Evolutionary conservation across 768 basidiomycete genomes (phyloP).

Genomic region (Leccinum subtestaceum): DNA sequence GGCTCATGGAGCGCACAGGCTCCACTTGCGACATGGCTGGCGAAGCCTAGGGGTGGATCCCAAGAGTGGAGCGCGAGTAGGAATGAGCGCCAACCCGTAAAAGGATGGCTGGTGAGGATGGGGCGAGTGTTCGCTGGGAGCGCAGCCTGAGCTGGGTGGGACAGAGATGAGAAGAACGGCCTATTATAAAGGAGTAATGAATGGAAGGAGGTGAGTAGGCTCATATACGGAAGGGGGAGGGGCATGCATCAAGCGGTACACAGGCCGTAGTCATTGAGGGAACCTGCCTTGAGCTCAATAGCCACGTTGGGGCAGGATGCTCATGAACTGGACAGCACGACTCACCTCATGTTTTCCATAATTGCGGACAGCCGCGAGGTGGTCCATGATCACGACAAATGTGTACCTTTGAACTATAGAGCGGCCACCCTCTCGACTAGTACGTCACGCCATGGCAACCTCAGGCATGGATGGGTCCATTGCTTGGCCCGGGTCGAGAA

Average conservation of each 20-base stretch:
- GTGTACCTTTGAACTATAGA: conserved; percentile 23
- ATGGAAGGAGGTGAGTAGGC: conserved; percentile 20
- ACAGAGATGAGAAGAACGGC: conserved; percentile 27
- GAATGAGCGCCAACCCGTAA: conserved; percentile 12
- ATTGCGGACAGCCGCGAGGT: conserved; percentile 33
- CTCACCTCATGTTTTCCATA: conserved; percentile 39
- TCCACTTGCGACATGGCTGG: conserved; percentile 29
- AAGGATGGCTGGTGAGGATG: conserved; percentile 10
- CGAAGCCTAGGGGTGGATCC: conserved; percentile 4
- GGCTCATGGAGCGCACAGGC: conserved; percentile 46
- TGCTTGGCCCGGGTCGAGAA: conserved; percentile 1
- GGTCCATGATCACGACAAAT: conserved; percentile 34
- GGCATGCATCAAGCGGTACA: conserved; percentile 32
- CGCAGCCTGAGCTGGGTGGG: conserved; percentile 21
- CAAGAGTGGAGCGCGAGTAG: conserved; percentile 5
- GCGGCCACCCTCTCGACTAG: conserved; percentile 19
- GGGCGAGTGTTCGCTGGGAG: conserved; percentile 17
- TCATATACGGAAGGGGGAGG: conserved; percentile 31
- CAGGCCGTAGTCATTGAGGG: conserved; percentile 32
- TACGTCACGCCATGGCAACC: conserved; percentile 29
- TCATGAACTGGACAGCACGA: conserved; percentile 33
- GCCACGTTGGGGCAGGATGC: conserved; percentile 35
- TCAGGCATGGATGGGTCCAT: conserved; percentile 7
- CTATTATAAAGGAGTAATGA: conserved; percentile 31
- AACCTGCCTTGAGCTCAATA: conserved; percentile 33